Percentiles rank a stretch among this genome's conserved stretches.
phyloP scores from a whole-genome alignment of 1,284 basidiomycete species.

The Trametes hirsuta region DNA sequence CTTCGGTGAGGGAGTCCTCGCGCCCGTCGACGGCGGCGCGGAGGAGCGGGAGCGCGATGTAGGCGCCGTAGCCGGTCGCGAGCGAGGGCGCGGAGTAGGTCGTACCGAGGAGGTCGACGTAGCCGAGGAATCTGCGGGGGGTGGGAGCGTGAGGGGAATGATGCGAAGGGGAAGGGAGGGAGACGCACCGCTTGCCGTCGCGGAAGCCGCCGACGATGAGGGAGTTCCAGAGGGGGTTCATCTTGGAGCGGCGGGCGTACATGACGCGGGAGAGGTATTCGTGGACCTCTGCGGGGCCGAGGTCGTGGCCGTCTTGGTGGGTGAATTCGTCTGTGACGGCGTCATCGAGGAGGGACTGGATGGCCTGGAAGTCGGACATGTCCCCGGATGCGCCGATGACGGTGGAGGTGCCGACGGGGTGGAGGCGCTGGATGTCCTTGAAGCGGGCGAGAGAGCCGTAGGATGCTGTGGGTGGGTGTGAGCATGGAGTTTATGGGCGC shows the following conservation, averaged over 20 bases:
- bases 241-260: conserved; percentile 88
- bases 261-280: conserved; percentile 91
- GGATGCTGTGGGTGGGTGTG: conserved; percentile 64
- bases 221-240: conserved; percentile 97
- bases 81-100: conserved; percentile 95
- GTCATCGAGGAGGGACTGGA: conserved; percentile 79
- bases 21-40: conserved; percentile 88
- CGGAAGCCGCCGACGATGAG: conserved; percentile 92
- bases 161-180: not conserved
- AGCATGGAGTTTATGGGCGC: not conserved
- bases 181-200: conserved; percentile 70
- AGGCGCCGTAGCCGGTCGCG: conserved; percentile 95
- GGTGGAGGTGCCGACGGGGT: conserved; percentile 83
- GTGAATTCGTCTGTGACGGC: conserved; percentile 82
- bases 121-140: conserved; percentile 79
- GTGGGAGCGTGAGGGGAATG: not conserved
- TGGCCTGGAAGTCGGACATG: conserved; percentile 97
- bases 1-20: conserved; percentile 77
- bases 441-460: conserved; percentile 98
- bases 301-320: conserved; percentile 80
- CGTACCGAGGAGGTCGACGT: conserved; percentile 96
- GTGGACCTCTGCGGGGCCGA: conserved; percentile 92
- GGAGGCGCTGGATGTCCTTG: conserved; percentile 92
- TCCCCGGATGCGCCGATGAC: conserved; percentile 94
- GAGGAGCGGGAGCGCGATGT: conserved; percentile 93